Evolutionary conservation across 2,329 filamentous ascomycete species (phyloP), one percentile per base, ranked within the genome.

Genomic region (Gaeumannomyces tritici): DNA sequence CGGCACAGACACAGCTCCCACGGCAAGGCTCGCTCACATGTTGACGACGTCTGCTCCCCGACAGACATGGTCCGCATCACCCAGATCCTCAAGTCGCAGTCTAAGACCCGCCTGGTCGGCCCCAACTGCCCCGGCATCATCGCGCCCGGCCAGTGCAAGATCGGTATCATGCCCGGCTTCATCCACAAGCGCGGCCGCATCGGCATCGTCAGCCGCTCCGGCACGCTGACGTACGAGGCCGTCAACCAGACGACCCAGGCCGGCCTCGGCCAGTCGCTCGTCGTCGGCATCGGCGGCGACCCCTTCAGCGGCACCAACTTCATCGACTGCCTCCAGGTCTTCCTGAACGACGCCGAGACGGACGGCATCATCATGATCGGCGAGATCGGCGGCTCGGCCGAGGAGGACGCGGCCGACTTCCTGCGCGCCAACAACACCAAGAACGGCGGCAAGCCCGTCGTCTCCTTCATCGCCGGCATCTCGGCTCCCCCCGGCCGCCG

Each of bases 291-390:
- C 72, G 95, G 95, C 67, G 95, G 95, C 80, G 95, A 99, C 80
- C 95, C 95, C 71, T 99, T 99, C 85, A 93, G 89, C 73, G 95
- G 95, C 71, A 98, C 95, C 79, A 98, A 96, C 86, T 99, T 98
- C 83, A 98, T 99, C 79, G 95, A 99, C 85, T 97, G 93, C 84
- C 84, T 99, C 71, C 90, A 91, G 75, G 91, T 98, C 74, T 99
- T 99, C 87, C 86, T 96, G 71, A 83, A 96, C 77, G 95, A 99
- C 77, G 84, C 89, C 76, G 91, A 96, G 81, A 99, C 95, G 54
- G 95, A 99, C 75, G 95, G 95, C 74, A 97, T 99, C 80, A 97
- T 99, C 82, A 97, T 99, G 95, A 98, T 99, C 76, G 95, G 95
- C 75, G 95, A 98, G 83, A 98, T 99, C 75, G 95, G 95, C 79